Conservation (phyloP, 78 protist species). For the Isochrysis galbana region DNA sequence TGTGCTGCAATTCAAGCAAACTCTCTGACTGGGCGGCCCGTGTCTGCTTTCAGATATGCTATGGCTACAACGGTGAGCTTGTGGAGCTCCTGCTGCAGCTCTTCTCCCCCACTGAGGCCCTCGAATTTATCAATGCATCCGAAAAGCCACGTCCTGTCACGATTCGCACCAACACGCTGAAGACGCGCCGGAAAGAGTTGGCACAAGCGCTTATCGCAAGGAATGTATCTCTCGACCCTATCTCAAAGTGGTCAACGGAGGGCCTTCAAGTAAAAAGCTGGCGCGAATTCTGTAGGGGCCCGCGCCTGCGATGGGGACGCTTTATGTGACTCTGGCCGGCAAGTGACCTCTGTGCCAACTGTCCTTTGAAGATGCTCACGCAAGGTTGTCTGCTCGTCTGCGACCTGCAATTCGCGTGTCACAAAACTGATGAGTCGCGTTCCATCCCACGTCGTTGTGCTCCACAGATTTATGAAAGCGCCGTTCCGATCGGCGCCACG, state of each 20-base stretch:
- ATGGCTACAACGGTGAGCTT: conserved; percentile 52
- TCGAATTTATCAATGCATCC: conserved; percentile 88
- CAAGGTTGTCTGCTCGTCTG: no score
- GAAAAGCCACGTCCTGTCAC: conserved; percentile 95
- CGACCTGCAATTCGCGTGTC: no score
- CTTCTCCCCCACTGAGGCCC: conserved; percentile 72
- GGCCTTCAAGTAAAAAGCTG: no score
- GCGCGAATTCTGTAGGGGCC: no score
- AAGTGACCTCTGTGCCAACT: no score
- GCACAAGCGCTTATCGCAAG: conserved; percentile 78
- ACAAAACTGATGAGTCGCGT: no score
- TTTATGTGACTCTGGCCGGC: no score
- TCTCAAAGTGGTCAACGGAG: conserved; percentile 72
- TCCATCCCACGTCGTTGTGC: no score
- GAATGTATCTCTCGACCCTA: conserved; percentile 85
- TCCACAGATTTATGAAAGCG: conserved; percentile 88
- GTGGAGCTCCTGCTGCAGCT: conserved; percentile 73
- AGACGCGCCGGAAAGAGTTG: conserved; percentile 83
- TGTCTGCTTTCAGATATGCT: no score
- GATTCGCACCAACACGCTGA: conserved; percentile 95
- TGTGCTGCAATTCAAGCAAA: not conserved
- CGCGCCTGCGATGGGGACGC: no score
- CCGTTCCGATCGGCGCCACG: conserved; percentile 84
- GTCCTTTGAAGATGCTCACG: no score
- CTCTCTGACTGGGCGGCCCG: not conserved